These are phyloP conservation scores for Colletotrichum plurivorum DNA, from an alignment of 2,329 filamentous ascomycete species.

Conservation along the genomic window DNA sequence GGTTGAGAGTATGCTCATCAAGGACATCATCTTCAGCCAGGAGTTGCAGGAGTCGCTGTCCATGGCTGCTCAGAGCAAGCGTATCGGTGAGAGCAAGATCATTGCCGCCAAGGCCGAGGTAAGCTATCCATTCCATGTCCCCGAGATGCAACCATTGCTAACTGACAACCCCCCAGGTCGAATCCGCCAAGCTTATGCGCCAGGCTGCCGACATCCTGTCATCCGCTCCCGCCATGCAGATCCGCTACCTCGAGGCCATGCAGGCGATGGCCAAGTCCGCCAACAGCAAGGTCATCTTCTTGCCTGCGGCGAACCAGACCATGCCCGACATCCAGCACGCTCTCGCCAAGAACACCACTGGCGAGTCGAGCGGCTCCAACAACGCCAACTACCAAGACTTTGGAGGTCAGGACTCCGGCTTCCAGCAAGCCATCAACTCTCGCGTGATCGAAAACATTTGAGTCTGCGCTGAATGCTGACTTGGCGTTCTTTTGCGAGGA, in stretches of 20 bases:
- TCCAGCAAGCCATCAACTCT: conserved; percentile 87
- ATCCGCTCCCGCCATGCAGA: conserved; percentile 96
- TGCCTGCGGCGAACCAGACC: conserved; percentile 74
- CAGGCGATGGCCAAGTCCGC: conserved; percentile 97
- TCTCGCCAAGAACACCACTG: conserved; percentile 52
- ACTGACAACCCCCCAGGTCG: conserved; percentile 67
- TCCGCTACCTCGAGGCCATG: conserved; percentile 98
- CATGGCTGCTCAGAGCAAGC: conserved; percentile 99
- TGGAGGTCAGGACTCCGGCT: conserved; percentile 69
- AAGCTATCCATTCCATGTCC: conserved; percentile 30
- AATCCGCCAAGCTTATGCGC: conserved; percentile 93
- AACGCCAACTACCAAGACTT: conserved; percentile 62
- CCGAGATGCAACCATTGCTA: conserved; percentile 4
- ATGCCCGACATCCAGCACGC: conserved; percentile 62
- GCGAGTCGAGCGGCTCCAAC: conserved; percentile 48
- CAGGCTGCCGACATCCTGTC: conserved; percentile 94
- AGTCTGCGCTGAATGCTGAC: conserved; percentile 46
- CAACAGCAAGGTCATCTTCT: conserved; percentile 90
- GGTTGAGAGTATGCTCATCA: conserved; percentile 99
- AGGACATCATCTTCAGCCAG: conserved; percentile 97
- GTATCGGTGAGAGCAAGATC: conserved; percentile 98
- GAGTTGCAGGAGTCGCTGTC: conserved; percentile 96
- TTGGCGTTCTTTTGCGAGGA: conserved; percentile 31
- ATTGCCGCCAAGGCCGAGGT: conserved; percentile 94
- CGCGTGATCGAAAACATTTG: conserved; percentile 89